Conservation (phyloP, 108 stramenopile species). For the Poteriospumella lacustris region DNA sequence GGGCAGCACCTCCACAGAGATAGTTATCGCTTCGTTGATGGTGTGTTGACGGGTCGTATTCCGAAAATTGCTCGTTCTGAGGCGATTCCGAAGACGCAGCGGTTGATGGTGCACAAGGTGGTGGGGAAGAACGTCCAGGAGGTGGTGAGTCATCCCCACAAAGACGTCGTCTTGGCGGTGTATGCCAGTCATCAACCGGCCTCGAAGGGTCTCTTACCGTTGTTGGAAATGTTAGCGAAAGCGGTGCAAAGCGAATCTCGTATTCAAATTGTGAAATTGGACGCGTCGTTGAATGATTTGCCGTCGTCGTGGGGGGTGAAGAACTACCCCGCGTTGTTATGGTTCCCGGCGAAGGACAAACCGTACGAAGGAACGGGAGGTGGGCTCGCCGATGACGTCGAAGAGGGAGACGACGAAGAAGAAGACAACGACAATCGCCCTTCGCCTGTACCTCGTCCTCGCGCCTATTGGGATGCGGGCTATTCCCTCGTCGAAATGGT, state of each 20-base stretch:
- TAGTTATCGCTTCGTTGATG: not conserved
- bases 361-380: too few species aligned
- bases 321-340: not conserved
- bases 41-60: not conserved
- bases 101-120: not conserved
- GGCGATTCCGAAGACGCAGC: not conserved
- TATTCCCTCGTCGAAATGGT: not conserved
- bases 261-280: not conserved
- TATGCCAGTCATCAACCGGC: too few species aligned
- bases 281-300: not conserved
- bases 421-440: not conserved
- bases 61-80: not conserved
- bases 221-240: not conserved
- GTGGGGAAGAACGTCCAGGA: not conserved
- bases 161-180: not conserved
- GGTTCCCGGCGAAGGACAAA: slow-evolving; percentile 1
- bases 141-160: not conserved
- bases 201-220: too few species aligned
- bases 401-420: too few species aligned
- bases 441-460: not conserved
- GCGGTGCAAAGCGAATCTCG: slow-evolving; percentile 8
- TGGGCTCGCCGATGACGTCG: too few species aligned
- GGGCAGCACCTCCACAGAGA: too few species aligned
- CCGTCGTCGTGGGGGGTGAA: not conserved
- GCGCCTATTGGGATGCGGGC: slow-evolving; percentile 14